Evolutionary conservation across 495 filamentous ascomycete species (phyloP), one percentile per base, ranked within the genome.

Genomic region (Talaromyces ruber): DNA sequence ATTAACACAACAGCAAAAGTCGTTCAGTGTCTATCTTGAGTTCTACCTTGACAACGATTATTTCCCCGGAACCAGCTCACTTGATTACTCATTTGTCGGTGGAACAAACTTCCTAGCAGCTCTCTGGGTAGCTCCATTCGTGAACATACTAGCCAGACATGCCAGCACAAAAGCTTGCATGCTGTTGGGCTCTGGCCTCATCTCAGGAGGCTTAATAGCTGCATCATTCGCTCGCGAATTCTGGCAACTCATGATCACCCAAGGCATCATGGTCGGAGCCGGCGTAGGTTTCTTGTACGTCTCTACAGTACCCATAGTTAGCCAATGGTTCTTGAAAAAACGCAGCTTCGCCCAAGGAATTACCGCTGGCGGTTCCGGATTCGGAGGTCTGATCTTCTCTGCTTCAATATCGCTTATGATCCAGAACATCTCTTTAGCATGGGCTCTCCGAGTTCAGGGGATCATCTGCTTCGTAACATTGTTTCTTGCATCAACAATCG

Each of bases 241-340:
- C 60, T 91, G 86, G 85, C 87, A 89, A 30, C 77, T 90, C 4
- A 84, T 89, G 56, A 79, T 94, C 1, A 82, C 79, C 54, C 89
- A 93, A 67, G 90, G 90, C 3, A 65, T 91, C 1, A 81, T 84
- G 61, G 88, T 92, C 57, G 90, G 90, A 9, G 63, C 82, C 8
- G 90, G 87, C 1, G 78, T 92, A 71, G 89, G 88, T 1, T 84
- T 91, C 53, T 76, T 85, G 18, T 94, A 88, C 71, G 85, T 86
- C 9, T 76, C 82, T n/a, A 82, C 80, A 11, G 56, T 66, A 2
- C 81, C 81, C 29, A 79, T 91, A 1, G 76, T 88, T 0, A 81
- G 87, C 2, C 87, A 92, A 68, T 93, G 90, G 90, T 93, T 93
- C 73, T 74, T 72, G 21, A 82, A 79, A 39, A 76, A 78, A 21